Evolutionary conservation across 1,284 basidiomycete species (phyloP).

Genomic region (Apiotrichum mycotoxinovorans): DNA sequence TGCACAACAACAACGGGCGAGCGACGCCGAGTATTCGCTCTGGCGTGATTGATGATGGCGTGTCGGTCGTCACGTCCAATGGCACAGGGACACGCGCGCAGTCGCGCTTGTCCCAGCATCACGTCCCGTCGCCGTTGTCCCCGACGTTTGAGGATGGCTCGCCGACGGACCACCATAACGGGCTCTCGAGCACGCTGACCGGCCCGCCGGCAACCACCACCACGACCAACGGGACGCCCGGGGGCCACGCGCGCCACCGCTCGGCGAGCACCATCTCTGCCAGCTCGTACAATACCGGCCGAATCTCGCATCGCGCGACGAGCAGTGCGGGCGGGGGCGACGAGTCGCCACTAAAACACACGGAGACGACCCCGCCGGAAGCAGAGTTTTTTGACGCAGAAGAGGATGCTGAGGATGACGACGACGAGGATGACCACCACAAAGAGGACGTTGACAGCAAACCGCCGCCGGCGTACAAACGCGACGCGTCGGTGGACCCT

Average conservation of each 20-base stretch:
- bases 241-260: not conserved
- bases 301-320: not conserved
- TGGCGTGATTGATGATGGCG: constrained; percentile 5
- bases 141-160: constrained; percentile 24
- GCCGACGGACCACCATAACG: not conserved
- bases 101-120: constrained; percentile 4
- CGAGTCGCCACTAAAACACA: constrained; percentile 21
- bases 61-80: not conserved
- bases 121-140: constrained; percentile 37
- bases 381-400: not conserved
- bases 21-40: constrained; percentile 31
- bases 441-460: not conserved
- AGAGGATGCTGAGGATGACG: not conserved
- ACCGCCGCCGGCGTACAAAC: not conserved
- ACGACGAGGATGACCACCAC: not conserved
- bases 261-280: not conserved
- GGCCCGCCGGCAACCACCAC: too few species aligned
- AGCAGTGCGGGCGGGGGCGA: constrained; percentile 9
- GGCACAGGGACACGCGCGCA: not conserved
- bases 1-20: constrained; percentile 18
- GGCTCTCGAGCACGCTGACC: not conserved
- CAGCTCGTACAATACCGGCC: constrained; percentile 2
- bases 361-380: constrained; percentile 8
- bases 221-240: not conserved
- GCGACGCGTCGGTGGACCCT: not conserved